phyloP scores from a whole-genome alignment of 2,329 filamentous ascomycete species.

The Aspergillus nomiae region DNA sequence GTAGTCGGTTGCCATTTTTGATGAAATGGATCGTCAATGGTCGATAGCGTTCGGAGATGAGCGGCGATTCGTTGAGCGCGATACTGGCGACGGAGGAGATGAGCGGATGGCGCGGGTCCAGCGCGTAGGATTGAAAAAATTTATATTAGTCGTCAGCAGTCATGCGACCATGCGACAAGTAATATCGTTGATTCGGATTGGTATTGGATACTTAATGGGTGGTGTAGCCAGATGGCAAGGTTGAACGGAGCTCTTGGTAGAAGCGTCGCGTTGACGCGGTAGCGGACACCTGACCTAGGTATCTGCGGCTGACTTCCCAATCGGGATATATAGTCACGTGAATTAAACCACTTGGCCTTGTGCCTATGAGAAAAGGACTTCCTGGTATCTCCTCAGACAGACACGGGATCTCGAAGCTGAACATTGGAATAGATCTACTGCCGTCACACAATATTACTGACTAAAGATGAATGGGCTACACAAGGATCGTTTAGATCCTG shows the following conservation, averaged over 20 bases:
- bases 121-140: neutral
- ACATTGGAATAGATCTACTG: neutral
- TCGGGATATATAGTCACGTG: constrained; percentile 3
- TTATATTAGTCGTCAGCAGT: neutral
- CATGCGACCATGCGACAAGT: neutral
- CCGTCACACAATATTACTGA: neutral
- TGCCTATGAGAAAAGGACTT: neutral
- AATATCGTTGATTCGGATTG: neutral
- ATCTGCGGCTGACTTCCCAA: constrained; percentile 3
- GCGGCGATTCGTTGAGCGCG: constrained; percentile 5
- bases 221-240: neutral
- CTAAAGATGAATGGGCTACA: neutral
- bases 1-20: constrained; percentile 48
- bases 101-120: neutral
- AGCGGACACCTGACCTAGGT: neutral
- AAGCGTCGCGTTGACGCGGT: neutral
- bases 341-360: neutral
- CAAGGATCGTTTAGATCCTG: neutral
- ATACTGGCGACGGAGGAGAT: neutral
- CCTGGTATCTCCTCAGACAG: neutral
- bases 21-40: constrained; percentile 1
- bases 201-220: neutral
- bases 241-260: neutral
- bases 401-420: neutral
- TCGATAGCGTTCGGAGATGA: constrained; percentile 1